Evolutionary conservation across 805 yeast genomes (phyloP).

Genomic region (Sporopachydermia lactativora): DNA sequence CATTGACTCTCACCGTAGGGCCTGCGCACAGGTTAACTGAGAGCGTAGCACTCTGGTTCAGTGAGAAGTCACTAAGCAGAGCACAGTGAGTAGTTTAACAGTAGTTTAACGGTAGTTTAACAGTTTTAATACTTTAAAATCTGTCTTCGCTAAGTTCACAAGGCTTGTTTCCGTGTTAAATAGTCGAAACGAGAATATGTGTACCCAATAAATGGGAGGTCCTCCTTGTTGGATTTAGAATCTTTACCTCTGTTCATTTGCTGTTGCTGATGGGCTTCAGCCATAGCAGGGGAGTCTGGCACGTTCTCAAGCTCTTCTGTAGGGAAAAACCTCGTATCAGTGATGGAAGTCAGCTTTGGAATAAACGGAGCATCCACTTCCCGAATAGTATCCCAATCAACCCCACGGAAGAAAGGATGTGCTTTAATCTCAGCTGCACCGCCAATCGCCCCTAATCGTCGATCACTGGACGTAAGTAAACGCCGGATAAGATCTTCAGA

Average conservation of each 20-base stretch:
- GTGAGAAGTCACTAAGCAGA: too few relatives aligned
- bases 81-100: too few relatives aligned
- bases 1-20: too few relatives aligned
- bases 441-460: slow-evolving; percentile 74
- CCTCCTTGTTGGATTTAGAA: slow-evolving; percentile 52
- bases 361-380: slow-evolving; percentile 87
- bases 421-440: slow-evolving; percentile 85
- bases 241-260: slow-evolving; percentile 39
- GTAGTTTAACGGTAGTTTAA: too few relatives aligned
- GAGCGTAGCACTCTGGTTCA: too few relatives aligned
- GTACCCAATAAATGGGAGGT: slow-evolving; percentile 93
- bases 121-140: too few relatives aligned
- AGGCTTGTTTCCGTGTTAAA: slow-evolving; percentile 52
- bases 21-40: too few relatives aligned
- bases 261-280: slow-evolving; percentile 30
- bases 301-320: slow-evolving; percentile 92
- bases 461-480: slow-evolving; percentile 63
- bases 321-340: slow-evolving; percentile 97
- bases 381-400: slow-evolving; percentile 82
- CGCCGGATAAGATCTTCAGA: slow-evolving; percentile 76
- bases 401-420: slow-evolving; percentile 93
- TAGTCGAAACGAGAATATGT: slow-evolving; percentile 93
- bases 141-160: too few relatives aligned
- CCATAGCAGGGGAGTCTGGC: slow-evolving; percentile 72
- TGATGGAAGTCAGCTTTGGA: slow-evolving; percentile 79